Evolutionary conservation across 208 protist genomes (phyloP).

Genomic region (Wallacemonas sp.): DNA sequence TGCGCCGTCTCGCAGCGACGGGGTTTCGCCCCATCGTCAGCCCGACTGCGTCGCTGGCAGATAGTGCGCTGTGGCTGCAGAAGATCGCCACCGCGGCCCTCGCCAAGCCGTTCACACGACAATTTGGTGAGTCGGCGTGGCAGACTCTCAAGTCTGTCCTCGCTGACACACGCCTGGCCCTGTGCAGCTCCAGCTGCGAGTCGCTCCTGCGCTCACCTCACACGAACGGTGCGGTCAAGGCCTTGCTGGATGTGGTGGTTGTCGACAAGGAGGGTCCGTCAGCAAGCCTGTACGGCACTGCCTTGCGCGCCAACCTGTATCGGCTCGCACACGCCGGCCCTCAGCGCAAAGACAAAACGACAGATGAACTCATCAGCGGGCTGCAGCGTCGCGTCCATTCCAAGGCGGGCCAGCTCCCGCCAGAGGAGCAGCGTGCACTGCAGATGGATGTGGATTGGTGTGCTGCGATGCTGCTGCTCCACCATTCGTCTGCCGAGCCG

Average conservation of each 20-base stretch:
- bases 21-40: not conserved
- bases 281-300: slow-evolving; percentile 1
- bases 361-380: not conserved
- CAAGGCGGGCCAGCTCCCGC: not conserved
- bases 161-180: not conserved
- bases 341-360: slow-evolving; percentile 1
- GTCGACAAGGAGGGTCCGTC: not conserved
- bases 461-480: not conserved
- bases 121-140: not conserved
- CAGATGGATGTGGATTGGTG: slow-evolving; percentile 11
- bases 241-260: not conserved
- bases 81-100: not conserved
- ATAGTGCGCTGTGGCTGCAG: slow-evolving; percentile 14
- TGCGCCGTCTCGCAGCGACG: not conserved
- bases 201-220: not conserved
- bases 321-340: slow-evolving; percentile 10
- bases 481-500: not conserved
- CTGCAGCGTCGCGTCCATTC: slow-evolving; percentile 4
- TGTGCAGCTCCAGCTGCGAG: not conserved
- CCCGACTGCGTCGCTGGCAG: slow-evolving; percentile 3
- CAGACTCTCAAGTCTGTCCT: not conserved
- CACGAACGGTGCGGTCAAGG: slow-evolving; percentile 14
- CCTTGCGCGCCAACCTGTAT: slow-evolving; percentile 17
- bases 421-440: not conserved
- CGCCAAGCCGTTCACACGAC: not conserved